Evolutionary conservation across 2,329 filamentous ascomycete genomes (phyloP).

Genomic region (Trichoderma sp.): DNA sequence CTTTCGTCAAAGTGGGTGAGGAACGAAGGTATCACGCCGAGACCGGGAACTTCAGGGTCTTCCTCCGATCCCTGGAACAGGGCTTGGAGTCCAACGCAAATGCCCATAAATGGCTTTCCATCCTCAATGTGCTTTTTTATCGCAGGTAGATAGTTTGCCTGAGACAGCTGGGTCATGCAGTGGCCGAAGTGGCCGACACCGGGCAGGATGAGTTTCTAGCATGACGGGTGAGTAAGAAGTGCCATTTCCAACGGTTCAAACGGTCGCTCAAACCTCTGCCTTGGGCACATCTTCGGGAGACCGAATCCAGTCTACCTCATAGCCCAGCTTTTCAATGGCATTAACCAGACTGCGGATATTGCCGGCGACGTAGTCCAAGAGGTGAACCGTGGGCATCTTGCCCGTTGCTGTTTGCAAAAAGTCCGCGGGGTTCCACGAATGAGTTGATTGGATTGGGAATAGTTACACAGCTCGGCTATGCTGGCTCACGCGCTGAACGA

Average conservation of each 20-base stretch:
- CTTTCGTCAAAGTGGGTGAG: constrained; percentile 74
- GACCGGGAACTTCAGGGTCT: constrained; percentile 65
- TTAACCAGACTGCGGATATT: constrained; percentile 96
- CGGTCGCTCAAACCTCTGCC: constrained; percentile 62
- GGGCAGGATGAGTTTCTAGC: constrained; percentile 85
- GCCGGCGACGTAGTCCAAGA: constrained; percentile 88
- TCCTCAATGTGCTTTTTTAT: constrained; percentile 77
- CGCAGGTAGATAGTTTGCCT: constrained; percentile 79
- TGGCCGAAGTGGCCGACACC: constrained; percentile 98
- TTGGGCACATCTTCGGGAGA: constrained; percentile 78
- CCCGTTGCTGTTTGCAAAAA: not conserved
- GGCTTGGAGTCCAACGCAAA: constrained; percentile 91
- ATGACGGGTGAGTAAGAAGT: constrained; percentile 10
- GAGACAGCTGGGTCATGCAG: constrained; percentile 79
- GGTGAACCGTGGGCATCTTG: constrained; percentile 72
- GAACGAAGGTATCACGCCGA: constrained; percentile 68
- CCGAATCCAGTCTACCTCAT: constrained; percentile 87
- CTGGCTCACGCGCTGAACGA: not conserved
- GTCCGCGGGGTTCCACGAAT: constrained; percentile 8
- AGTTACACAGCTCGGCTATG: not conserved
- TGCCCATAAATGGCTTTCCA: constrained; percentile 97
- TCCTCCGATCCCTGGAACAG: constrained; percentile 85
- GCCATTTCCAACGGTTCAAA: not conserved
- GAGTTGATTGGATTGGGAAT: not conserved
- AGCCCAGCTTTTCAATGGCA: constrained; percentile 94